Evolutionary conservation across 129 eudicot genomes (phyloP), one percentile per base, ranked within the genome.

Genomic region (Helianthus annuus): DNA sequence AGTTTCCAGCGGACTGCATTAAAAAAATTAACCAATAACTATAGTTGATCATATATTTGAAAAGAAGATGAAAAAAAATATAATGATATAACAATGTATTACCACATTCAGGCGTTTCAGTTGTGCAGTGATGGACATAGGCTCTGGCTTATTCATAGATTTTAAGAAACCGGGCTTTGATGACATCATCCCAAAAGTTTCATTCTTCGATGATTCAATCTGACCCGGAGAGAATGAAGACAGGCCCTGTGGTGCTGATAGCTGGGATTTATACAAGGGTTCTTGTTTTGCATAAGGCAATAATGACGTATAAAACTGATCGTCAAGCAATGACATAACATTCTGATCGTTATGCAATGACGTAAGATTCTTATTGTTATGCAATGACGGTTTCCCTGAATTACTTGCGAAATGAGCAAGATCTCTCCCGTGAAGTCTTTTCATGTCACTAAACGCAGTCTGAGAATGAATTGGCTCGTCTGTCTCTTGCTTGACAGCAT

Each of bases 271-370:
- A 39, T 89, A 94, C 46, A 54, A 8, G 51, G 80, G 83, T 58
- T 92, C 98, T 72, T 77, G 91, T 68, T 92, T 89, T 22, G 82
- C 89, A 77, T 82, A 81, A 17, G 79, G 51, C 83, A 76, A 70
- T 52, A 87, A 74, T 62, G 90, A 79, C 34, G 62, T 12, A 71
- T 27, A 27, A 27, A 27, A 27, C 32, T 27, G 32, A 27, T 27
- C 2, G 32, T 2, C 3, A 27, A 1, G 32, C 32, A 27, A 27
- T 27, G 32, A 27, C 32, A 1, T 27, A 27, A 77, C 77, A 66
- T 54, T 82, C 22, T 19, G 22, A 27, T 27, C 32, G 32, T 2
- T 27, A 27, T 27, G 32, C 32, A 27, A 27, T 27, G 32, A 27
- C 32, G 2, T 27, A 27, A 77, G 77, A 66, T 54, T 82, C 71